phyloP scores from a whole-genome alignment of 2,329 filamentous ascomycete species.

The Cryphonectria japonica region DNA sequence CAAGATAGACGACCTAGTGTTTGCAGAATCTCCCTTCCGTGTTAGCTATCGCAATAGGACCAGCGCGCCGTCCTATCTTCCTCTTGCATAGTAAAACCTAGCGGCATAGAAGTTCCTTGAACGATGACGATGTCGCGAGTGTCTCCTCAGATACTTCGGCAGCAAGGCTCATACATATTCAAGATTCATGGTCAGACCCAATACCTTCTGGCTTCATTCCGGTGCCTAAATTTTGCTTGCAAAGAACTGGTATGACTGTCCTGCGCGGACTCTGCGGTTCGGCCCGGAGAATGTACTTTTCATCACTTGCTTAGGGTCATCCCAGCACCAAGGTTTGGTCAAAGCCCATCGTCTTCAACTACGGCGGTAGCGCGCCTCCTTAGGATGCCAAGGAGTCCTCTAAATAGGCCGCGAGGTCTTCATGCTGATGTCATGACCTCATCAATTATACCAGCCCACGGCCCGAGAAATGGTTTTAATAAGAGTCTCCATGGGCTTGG shows the following conservation, averaged over 20 bases:
- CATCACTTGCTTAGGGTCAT: neutral
- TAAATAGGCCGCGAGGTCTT: neutral
- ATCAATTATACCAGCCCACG: neutral
- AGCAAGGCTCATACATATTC: neutral
- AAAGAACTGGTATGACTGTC: neutral
- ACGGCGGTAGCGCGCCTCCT: neutral
- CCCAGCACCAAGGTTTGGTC: neutral
- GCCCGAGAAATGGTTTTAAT: neutral
- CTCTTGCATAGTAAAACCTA: neutral
- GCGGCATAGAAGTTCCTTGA: neutral
- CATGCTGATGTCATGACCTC: neutral
- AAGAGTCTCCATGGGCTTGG: neutral
- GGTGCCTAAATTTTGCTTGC: neutral
- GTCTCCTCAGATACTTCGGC: neutral
- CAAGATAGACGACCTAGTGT: neutral
- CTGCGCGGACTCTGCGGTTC: neutral
- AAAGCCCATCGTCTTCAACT: neutral
- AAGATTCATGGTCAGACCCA: neutral
- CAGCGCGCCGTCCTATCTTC: neutral
- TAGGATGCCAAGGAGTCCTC: neutral
- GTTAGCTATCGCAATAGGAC: neutral
- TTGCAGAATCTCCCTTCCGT: neutral
- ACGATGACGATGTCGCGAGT: neutral
- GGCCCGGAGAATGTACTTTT: neutral
- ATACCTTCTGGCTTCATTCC: neutral